Evolutionary conservation across 2,329 filamentous ascomycete species (phyloP), one percentile per base, ranked within the genome.

Genomic region (Epichloe glyceriae): DNA sequence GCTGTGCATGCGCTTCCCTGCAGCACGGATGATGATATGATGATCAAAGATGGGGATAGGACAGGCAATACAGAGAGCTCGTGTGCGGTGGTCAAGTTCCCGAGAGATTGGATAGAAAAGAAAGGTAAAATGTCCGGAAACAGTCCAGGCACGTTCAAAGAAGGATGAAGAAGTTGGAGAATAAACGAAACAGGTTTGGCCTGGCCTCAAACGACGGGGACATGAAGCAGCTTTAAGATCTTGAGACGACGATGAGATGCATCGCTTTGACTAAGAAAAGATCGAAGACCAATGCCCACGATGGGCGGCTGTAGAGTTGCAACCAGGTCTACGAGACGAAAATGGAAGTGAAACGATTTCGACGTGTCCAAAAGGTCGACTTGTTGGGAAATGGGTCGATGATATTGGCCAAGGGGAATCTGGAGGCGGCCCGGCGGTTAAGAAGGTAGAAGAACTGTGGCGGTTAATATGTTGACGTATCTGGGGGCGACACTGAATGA

Each of bases 401-500:
- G 68, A 73, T 70, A 78, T 77, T 79, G 75, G 75, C 68, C 70
- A 62, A 60, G 57, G 69, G 72, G 70, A 70, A 47, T 50, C 41
- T 41, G 38, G 47, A 26, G 34, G 38, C 48, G 49, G 39, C 43
- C 48, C 53, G 55, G 58, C 57, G 57, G 57, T 46, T 58, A 58
- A 47, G 47, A 26, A 45, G 46, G 22, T 19, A 38, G 20, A 30
- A 38, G 20, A 30, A 34, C 10, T 37, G 22, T 40, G 38, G 42
- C 41, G 41, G 51, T 19, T 22, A 49, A 35, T n/a, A 40, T 20
- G 33, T 35, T 11, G 4, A 33, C 37, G 40, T 20, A 12, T 30
- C 12, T 17, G 11, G 22, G 26, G 3, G 26, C 26, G 7, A 30
- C 26, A 30, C 11, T 30, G 26, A 30, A 10, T 30, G 26, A 30